Evolutionary conservation across 106 monocot species (phyloP), one percentile per base, ranked within the genome.

Genomic region (Cymbidium sinense): DNA sequence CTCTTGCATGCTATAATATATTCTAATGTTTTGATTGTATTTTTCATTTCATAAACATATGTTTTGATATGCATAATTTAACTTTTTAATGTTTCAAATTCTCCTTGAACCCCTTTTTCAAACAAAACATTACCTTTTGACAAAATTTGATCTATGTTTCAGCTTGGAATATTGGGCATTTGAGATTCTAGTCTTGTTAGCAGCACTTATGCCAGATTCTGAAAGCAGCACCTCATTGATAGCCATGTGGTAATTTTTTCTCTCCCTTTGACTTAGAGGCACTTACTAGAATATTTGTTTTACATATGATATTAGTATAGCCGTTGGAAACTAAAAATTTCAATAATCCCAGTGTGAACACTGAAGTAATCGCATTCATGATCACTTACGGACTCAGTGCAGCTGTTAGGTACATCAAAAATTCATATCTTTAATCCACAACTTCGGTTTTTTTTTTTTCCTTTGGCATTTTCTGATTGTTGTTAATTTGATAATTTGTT

Each of bases 101-200:
- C 25, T 64, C 5, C 64, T 64, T 64, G 64, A 25, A 64, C 18
- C 28, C 64, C 11, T 64, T 64, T 5, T 28, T 64, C 64, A 64
- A 28, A 64, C 29, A 29, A 28, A 64, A 29, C 64, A 18, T 20
- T 11, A 52, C 52, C 41, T 52, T 52, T 3, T 20, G 29, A 4
- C n/a, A 27, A 64, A 64, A 64, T 10, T 64, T 28, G 8, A 71
- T 11, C 37, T 18, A 5, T 74, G 6, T 52, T 52, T 5, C 85
- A 96, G 96, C 64, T 85, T 96, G 79, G 96, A 96, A 75, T 91
- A 84, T 76, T 93, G 90, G 80, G 93, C 93, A 52, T 96, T 96
- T 55, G 96, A 91, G 77, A 70, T 96, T 72, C 79, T 93, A 23
- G 91, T 96, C n/a, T 75, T 96, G 43, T 62, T 91, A 34, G 96